Percentiles rank a stretch among this genome's conserved stretches.
These are phyloP conservation scores for Kwoniella bestiolae DNA, from an alignment of 768 basidiomycete genomes.

Conservation along the genomic window DNA sequence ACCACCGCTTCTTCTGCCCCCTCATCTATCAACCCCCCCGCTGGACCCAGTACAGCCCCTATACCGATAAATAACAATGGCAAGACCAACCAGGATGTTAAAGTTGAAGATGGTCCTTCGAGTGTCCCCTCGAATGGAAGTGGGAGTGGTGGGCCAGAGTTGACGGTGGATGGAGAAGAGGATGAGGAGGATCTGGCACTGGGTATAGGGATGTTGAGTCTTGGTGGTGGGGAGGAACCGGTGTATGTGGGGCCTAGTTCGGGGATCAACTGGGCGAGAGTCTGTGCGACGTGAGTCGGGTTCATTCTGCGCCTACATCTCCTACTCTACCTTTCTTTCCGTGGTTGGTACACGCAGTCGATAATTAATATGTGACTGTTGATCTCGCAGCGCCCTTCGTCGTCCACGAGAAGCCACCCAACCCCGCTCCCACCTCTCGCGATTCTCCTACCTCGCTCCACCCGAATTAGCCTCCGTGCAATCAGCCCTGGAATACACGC, in stretches of 20 bases:
- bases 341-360: no score
- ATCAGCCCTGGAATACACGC: conserved; percentile 36
- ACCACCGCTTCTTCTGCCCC: neutral
- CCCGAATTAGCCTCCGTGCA: conserved; percentile 38
- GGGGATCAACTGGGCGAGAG: conserved; percentile 47
- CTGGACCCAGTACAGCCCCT: conserved; percentile 3
- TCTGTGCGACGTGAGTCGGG: conserved; percentile 42
- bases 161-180: conserved; percentile 19
- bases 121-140: neutral
- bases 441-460: conserved; percentile 40
- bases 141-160: conserved; percentile 8
- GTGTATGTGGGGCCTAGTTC: conserved; percentile 46
- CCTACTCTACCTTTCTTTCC: neutral
- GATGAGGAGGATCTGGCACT: conserved; percentile 40
- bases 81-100: neutral
- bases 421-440: conserved; percentile 28
- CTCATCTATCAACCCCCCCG: neutral
- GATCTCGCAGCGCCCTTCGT: conserved; percentile 37
- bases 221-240: conserved; percentile 39
- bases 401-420: conserved; percentile 26
- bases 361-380: no score
- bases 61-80: neutral
- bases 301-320: no score
- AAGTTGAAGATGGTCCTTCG: neutral
- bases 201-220: conserved; percentile 39